phyloP scores from a whole-genome alignment of 2,329 filamentous ascomycete genomes.

The Hirsutella thompsonii region DNA sequence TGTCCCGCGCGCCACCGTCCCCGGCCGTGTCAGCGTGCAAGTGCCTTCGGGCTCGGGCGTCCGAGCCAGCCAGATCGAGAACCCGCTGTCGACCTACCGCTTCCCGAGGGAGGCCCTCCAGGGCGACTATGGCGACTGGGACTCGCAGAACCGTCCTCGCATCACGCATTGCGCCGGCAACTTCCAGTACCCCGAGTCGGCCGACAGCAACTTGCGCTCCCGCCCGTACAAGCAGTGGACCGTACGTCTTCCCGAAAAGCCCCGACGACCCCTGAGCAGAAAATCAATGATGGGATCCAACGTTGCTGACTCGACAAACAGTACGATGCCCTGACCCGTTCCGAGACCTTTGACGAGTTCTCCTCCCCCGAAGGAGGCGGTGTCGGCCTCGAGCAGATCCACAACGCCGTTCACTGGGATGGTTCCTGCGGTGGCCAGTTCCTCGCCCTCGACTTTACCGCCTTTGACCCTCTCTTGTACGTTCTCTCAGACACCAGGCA shows the following conservation, averaged over 20 bases:
- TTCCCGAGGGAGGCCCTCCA: conserved; percentile 28
- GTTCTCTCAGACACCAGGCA: conserved; percentile 8
- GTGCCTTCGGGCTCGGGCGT: conserved; percentile 23
- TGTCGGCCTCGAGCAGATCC: conserved; percentile 28
- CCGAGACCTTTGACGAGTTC: conserved; percentile 21
- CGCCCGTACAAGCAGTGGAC: conserved; percentile 26
- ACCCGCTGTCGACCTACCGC: conserved; percentile 38
- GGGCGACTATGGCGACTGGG: conserved; percentile 23
- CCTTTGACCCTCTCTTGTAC: conserved; percentile 33
- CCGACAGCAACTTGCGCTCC: conserved; percentile 20
- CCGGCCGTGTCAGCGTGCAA: conserved; percentile 23
- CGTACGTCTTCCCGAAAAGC: conserved; percentile 16
- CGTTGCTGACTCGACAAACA: conserved; percentile 6
- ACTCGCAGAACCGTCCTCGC: conserved; percentile 14
- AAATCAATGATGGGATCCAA: background rate
- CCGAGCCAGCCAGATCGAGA: conserved; percentile 23
- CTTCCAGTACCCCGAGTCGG: conserved; percentile 23
- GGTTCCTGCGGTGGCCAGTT: conserved; percentile 28
- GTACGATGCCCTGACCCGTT: conserved; percentile 28
- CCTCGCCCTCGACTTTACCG: conserved; percentile 23
- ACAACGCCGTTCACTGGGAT: conserved; percentile 29
- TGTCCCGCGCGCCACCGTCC: conserved; percentile 28
- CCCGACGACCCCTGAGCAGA: no score
- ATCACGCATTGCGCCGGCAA: conserved; percentile 27
- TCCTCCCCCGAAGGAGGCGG: conserved; percentile 20